Evolutionary conservation across 2,329 filamentous ascomycete species (phyloP), one percentile per base, ranked within the genome.

Genomic region (Alternaria ventricosa): DNA sequence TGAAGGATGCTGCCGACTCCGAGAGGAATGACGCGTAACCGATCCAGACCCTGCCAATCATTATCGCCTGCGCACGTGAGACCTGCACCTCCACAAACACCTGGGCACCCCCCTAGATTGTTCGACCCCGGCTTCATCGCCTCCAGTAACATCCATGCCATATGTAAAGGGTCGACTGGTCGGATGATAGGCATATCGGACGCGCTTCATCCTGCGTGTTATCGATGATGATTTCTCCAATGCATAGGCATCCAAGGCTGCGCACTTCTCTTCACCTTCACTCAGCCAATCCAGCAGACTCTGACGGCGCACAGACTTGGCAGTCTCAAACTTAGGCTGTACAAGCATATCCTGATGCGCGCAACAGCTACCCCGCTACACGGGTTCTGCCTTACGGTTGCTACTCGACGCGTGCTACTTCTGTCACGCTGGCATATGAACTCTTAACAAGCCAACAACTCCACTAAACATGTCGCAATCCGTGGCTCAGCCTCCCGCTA

Each of bases 21-120:
- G 49, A 41, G 30, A 41, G 55, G 27, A 57, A 55, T 66, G 64
- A 69, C 66, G 68, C 68, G 68, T 71, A 62, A 62, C 57, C 41
- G 20, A 33, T 25, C 49, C 20, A 25, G 49, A 60, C 57, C 57
- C 51, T 56, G 65, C 43, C 50, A 63, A 63, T 55, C 62, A 27
- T 59, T 15, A 60, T 60, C 62, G 58, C 64, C 36, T 58, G 54
- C 36, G 58, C 64, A 66, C 61, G 64, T 64, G 61, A 66, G 23
- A 43, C 57, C 18, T 54, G 46, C 56, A 53, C 15, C 51, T 15
- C 59, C n/a, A 23, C 27, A 30, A 49, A 22, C 55, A n/a, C 36
- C 36, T 22, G 20, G 20, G 20, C 20, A 22, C 56, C 47, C 11
- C 41, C 12, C 5, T 3, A 36, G 20, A 57, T 43, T 33, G 25